These are phyloP conservation scores for Phytopythium mirpurense DNA, from an alignment of 352 stramenopile species.

Conservation along the genomic window DNA sequence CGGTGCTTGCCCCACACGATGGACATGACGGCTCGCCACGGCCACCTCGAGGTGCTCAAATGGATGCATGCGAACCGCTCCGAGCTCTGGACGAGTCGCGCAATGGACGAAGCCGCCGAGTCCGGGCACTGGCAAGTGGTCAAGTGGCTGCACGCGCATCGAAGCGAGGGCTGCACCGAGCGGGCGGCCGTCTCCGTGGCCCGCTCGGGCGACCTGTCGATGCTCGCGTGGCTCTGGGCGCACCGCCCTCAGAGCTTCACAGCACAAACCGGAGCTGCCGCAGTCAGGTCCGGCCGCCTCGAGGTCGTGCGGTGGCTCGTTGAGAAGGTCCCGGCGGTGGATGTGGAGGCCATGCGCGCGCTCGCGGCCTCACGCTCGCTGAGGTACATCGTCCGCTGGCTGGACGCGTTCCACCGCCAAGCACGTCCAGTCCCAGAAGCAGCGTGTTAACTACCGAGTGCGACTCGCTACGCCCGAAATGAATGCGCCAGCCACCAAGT, in stretches of 20 bases:
- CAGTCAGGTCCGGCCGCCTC: conserved; percentile 10
- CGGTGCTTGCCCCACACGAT: conserved; percentile 28
- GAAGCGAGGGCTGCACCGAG: conserved; percentile 21
- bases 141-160: conserved; percentile 33
- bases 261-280: conserved; percentile 22
- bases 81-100: conserved; percentile 21
- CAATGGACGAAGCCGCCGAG: conserved; percentile 22
- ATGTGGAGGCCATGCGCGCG: conserved; percentile 22
- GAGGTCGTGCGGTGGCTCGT: conserved; percentile 17
- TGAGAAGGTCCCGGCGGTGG: conserved; percentile 15
- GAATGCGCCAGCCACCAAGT: background rate
- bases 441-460: too few species aligned
- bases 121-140: conserved; percentile 28
- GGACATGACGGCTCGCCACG: conserved; percentile 15
- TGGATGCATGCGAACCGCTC: conserved; percentile 28
- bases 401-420: background rate
- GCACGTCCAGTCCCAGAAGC: too few species aligned
- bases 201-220: background rate
- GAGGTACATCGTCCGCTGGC: conserved; percentile 8
- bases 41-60: conserved; percentile 21
- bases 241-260: conserved; percentile 24
- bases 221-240: conserved; percentile 24
- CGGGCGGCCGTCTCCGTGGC: conserved; percentile 31
- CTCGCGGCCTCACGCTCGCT: conserved; percentile 22
- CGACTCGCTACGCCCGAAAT: too few species aligned